Conservation (phyloP, 495 filamentous ascomycete species). For the Lasiosphaeria ovina region DNA sequence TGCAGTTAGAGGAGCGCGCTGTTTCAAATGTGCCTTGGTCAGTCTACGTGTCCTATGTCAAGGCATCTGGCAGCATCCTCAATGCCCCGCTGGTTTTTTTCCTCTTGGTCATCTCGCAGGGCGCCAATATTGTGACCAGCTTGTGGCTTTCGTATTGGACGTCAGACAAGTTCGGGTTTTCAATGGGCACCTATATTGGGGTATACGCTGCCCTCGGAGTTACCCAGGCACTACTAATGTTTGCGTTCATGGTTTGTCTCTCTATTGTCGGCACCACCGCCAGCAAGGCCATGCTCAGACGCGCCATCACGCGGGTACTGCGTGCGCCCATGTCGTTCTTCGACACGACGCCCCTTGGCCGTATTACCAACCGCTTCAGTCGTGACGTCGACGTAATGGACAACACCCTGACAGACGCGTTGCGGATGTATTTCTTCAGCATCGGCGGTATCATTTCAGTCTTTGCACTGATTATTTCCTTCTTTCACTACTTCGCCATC, state of each 20-base stretch:
- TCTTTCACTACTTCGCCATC: slow-evolving; percentile 92
- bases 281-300: slow-evolving; percentile 76
- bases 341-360: slow-evolving; percentile 92
- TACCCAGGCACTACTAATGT: slow-evolving; percentile 74
- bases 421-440: slow-evolving; percentile 91
- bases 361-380: slow-evolving; percentile 95
- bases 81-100: slow-evolving; percentile 63
- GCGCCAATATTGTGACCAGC: slow-evolving; percentile 79
- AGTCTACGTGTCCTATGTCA: slow-evolving; percentile 78
- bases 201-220: slow-evolving; percentile 78
- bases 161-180: slow-evolving; percentile 64
- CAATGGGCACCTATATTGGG: slow-evolving; percentile 74
- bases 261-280: slow-evolving; percentile 77
- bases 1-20: slow-evolving; percentile 89
- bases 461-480: slow-evolving; percentile 84
- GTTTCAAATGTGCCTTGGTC: slow-evolving; percentile 78
- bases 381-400: slow-evolving; percentile 96
- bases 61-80: slow-evolving; percentile 73
- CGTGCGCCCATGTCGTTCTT: slow-evolving; percentile 96
- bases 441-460: slow-evolving; percentile 74
- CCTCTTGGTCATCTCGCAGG: slow-evolving; percentile 69
- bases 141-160: slow-evolving; percentile 96
- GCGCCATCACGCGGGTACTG: slow-evolving; percentile 77
- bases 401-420: slow-evolving; percentile 83
- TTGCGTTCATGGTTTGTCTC: slow-evolving; percentile 58